phyloP scores from a whole-genome alignment of 2,329 filamentous ascomycete species.

The Nakataea oryzae region DNA sequence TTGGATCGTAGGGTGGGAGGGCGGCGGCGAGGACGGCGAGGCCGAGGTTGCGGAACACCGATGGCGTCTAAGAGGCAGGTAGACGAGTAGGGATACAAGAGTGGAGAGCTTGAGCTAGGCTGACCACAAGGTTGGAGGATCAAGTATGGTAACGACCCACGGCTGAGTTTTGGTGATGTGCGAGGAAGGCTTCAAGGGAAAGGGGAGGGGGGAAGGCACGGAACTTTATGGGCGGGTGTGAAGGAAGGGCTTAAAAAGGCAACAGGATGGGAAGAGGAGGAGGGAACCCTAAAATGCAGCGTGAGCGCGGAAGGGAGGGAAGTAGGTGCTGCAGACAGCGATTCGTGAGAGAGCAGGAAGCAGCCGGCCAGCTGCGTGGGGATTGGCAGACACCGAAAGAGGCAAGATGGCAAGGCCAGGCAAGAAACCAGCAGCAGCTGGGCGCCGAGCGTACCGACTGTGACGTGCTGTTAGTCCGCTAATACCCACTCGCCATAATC shows the following conservation, averaged over 20 bases:
- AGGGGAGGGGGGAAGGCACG: neutral
- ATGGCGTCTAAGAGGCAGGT: neutral
- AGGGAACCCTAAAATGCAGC: slow-evolving; percentile 3
- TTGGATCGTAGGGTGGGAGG: neutral
- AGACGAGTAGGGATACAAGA: slow-evolving; percentile 3
- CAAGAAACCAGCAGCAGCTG: neutral
- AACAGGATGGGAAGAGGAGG: slow-evolving; percentile 1
- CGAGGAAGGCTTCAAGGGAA: neutral
- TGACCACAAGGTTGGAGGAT: neutral
- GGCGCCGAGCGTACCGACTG: neutral
- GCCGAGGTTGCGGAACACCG: neutral
- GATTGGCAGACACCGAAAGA: too few species aligned
- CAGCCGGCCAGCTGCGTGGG: slow-evolving; percentile 4
- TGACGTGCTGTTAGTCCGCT: neutral
- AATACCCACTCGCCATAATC: neutral
- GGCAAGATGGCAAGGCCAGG: neutral
- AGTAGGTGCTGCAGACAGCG: slow-evolving; percentile 11
- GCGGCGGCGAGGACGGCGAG: neutral
- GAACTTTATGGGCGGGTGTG: slow-evolving; percentile 3
- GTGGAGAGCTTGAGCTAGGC: neutral
- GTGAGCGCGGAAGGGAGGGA: slow-evolving; percentile 4
- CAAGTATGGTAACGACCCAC: neutral
- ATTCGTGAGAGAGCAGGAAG: slow-evolving; percentile 10
- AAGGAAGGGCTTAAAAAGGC: neutral
- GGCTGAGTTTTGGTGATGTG: neutral